Conservation (phyloP, 352 stramenopile species). For the Phytophthora cryptogea region DNA sequence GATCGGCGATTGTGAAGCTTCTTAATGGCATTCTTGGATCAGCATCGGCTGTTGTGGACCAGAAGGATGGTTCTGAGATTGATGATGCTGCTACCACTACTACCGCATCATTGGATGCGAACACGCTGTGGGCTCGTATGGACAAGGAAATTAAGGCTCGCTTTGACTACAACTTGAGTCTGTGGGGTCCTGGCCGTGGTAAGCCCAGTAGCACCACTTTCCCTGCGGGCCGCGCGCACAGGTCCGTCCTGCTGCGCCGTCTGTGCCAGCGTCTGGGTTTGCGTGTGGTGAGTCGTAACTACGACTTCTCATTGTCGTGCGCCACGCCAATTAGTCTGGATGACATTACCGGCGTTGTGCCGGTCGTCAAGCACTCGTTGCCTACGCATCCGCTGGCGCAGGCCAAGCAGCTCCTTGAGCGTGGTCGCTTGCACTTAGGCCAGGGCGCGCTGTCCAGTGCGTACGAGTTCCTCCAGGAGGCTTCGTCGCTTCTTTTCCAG, state of each 20-base stretch:
- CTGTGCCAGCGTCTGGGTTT: slow-evolving; percentile 94
- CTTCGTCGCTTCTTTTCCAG: slow-evolving; percentile 93
- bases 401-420: slow-evolving; percentile 88
- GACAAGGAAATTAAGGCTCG: slow-evolving; percentile 67
- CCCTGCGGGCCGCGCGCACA: slow-evolving; percentile 65
- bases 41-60: slow-evolving; percentile 14
- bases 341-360: slow-evolving; percentile 93
- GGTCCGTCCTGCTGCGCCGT: slow-evolving; percentile 87
- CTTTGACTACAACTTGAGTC: slow-evolving; percentile 78
- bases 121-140: slow-evolving; percentile 63
- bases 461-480: slow-evolving; percentile 90
- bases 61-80: slow-evolving; percentile 12
- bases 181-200: slow-evolving; percentile 58
- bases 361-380: slow-evolving; percentile 93
- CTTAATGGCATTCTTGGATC: slow-evolving; percentile 86
- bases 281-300: slow-evolving; percentile 88
- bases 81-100: slow-evolving; percentile 21
- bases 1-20: slow-evolving; percentile 76
- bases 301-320: slow-evolving; percentile 70
- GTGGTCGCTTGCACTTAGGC: slow-evolving; percentile 83
- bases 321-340: slow-evolving; percentile 84
- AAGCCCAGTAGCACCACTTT: slow-evolving; percentile 8
- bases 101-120: slow-evolving; percentile 37
- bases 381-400: slow-evolving; percentile 77
- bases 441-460: slow-evolving; percentile 73